Conservation (phyloP, 306 rosid species). For the Citrullus colocynthis region DNA sequence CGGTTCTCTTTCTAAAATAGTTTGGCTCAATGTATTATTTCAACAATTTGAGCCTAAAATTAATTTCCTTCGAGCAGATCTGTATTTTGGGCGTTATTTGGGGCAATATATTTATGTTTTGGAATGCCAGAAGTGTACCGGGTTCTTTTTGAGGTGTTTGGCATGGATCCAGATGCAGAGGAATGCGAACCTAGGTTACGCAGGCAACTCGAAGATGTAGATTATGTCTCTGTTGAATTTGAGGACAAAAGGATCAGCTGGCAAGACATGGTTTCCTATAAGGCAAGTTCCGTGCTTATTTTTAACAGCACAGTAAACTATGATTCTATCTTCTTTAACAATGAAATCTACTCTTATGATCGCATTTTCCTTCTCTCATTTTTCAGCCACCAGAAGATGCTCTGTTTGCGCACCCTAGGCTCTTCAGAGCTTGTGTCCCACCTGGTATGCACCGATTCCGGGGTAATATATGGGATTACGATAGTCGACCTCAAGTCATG, state of each 20-base stretch:
- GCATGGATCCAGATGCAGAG: conserved; percentile 87
- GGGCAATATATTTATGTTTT: conserved; percentile 87
- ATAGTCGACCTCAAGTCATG: conserved; percentile 68
- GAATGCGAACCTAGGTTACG: conserved; percentile 77
- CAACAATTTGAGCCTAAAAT: conserved; percentile 6
- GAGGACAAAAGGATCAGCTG: conserved; percentile 71
- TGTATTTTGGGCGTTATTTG: conserved; percentile 95
- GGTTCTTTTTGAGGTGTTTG: conserved; percentile 94
- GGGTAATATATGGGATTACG: conserved; percentile 92
- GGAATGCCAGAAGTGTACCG: conserved; percentile 96
- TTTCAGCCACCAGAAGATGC: conserved; percentile 95
- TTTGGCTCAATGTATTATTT: background rate
- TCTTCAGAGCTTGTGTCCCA: conserved; percentile 92
- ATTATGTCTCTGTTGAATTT: conserved; percentile 78
- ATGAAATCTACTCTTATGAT: background rate
- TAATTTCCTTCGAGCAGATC: conserved; percentile 39
- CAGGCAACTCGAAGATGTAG: conserved; percentile 90
- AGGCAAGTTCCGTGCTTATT: conserved; percentile 37
- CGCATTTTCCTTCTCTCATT: background rate
- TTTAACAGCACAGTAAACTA: background rate
- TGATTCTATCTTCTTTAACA: background rate
- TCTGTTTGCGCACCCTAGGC: conserved; percentile 81
- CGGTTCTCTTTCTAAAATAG: background rate
- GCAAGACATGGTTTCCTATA: conserved; percentile 82
- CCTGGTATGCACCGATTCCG: conserved; percentile 95